phyloP scores from a whole-genome alignment of 768 basidiomycete genomes.

The Pisolithus sp. region DNA sequence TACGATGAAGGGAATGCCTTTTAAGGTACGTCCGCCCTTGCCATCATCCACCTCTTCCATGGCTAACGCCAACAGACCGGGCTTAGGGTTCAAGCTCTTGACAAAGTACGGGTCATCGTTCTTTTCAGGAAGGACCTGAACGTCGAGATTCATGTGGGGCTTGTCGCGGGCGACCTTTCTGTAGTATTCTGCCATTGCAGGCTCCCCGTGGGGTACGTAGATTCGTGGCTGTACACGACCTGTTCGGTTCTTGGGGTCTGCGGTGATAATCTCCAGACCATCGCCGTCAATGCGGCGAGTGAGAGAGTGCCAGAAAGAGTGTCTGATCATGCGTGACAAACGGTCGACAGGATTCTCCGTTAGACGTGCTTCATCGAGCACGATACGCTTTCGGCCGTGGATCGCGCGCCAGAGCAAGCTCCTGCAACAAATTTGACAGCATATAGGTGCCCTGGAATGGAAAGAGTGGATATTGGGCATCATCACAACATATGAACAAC shows the following conservation, averaged over 20 bases:
- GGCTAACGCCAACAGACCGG: conserved; percentile 88
- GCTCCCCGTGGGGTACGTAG: conserved; percentile 91
- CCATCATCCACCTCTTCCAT: conserved; percentile 89
- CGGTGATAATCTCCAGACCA: conserved; percentile 93
- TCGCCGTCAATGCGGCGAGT: conserved; percentile 97
- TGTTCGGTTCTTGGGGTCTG: conserved; percentile 96
- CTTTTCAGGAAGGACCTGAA: conserved; percentile 80
- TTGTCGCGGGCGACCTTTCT: conserved; percentile 83
- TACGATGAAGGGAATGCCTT: conserved; percentile 95
- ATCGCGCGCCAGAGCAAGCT: conserved; percentile 92
- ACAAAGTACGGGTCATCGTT: conserved; percentile 87
- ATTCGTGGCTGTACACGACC: conserved; percentile 86
- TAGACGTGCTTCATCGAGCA: conserved; percentile 96
- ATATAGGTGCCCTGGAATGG: conserved; percentile 87
- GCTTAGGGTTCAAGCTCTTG: conserved; percentile 89
- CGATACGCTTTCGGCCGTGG: conserved; percentile 93
- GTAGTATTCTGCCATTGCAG: conserved; percentile 94
- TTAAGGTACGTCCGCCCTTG: conserved; percentile 71
- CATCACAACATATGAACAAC: conserved; percentile 14
- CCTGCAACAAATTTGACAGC: conserved; percentile 98
- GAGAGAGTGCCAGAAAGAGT: conserved; percentile 97
- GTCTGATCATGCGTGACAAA: conserved; percentile 92
- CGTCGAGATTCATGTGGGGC: conserved; percentile 90
- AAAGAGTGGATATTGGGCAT: conserved; percentile 5
- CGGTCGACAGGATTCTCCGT: conserved; percentile 97